These are phyloP conservation scores for Coemansia sp. DNA, from an alignment of 192 early-diverging fungal genomes.

Conservation along the genomic window DNA sequence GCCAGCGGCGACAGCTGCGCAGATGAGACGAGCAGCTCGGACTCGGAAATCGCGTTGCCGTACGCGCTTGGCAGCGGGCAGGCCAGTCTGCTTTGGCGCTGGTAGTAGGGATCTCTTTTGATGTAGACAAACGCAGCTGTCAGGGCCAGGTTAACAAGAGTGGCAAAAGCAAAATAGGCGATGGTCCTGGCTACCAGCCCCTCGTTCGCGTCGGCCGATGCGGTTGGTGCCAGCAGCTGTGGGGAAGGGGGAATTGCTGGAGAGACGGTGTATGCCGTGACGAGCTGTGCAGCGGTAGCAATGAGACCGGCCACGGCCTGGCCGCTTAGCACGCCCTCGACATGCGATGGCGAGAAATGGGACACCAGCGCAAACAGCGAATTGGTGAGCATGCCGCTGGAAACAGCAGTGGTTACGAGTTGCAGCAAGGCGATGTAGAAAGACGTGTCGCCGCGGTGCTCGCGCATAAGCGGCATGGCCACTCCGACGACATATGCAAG, in stretches of 20 bases:
- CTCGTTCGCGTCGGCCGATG: not conserved
- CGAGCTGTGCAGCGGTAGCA: conserved; percentile 62
- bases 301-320: conserved; percentile 64
- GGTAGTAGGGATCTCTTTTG: conserved; percentile 38
- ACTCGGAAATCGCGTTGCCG: conserved; percentile 15
- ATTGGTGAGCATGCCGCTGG: conserved; percentile 63
- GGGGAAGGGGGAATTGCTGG: conserved; percentile 8
- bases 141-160: conserved; percentile 27
- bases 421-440: conserved; percentile 63
- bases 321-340: conserved; percentile 70
- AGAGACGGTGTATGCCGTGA: conserved; percentile 52
- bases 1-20: conserved; percentile 2
- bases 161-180: conserved; percentile 51
- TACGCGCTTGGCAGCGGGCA: not conserved
- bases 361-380: conserved; percentile 70
- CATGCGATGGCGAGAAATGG: conserved; percentile 63
- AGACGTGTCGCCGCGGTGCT: conserved; percentile 54
- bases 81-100: conserved; percentile 38
- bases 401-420: conserved; percentile 56
- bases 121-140: conserved; percentile 30
- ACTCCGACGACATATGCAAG: conserved; percentile 52
- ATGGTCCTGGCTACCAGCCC: conserved; percentile 35
- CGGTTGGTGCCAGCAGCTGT: not conserved
- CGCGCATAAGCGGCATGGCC: conserved; percentile 51
- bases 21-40: conserved; percentile 23